Percentiles rank a stretch among this genome's conserved stretches.
phyloP scores from a whole-genome alignment of 352 stramenopile genomes.

The Globisporangium heterothallicum region DNA sequence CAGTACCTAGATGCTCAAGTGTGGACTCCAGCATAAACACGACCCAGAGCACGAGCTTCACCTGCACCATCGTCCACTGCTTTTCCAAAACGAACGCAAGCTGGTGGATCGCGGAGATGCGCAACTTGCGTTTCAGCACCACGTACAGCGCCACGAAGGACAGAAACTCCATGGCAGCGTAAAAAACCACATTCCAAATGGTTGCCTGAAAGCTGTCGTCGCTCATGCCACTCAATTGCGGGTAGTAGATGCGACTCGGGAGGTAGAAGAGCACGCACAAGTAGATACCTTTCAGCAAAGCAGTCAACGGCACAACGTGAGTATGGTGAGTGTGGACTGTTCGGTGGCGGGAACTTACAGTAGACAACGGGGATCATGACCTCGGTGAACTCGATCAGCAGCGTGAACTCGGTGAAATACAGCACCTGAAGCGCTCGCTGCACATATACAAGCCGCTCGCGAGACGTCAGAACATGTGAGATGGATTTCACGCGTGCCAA shows the following conservation, averaged over 20 bases:
- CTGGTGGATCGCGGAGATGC: constrained; percentile 21
- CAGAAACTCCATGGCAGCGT: constrained; percentile 27
- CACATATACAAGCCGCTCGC: background rate
- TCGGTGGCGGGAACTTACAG: background rate
- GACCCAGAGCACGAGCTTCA: constrained; percentile 19
- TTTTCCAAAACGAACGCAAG: constrained; percentile 26
- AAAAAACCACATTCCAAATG: constrained; percentile 28
- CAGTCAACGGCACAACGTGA: background rate
- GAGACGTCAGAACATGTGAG: no score
- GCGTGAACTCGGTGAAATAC: constrained; percentile 7
- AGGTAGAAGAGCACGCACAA: constrained; percentile 19
- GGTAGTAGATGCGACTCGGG: constrained; percentile 32
- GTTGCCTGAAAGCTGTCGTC: constrained; percentile 12
- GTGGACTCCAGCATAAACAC: constrained; percentile 17
- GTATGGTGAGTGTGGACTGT: background rate
- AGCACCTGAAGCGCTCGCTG: background rate
- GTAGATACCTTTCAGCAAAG: constrained; percentile 19
- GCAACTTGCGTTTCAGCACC: constrained; percentile 20
- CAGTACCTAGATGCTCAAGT: constrained; percentile 23
- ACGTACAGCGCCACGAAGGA: constrained; percentile 25
- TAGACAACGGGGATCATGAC: constrained; percentile 15
- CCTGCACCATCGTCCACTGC: constrained; percentile 20
- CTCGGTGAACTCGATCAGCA: constrained; percentile 16
- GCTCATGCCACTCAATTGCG: constrained; percentile 16
- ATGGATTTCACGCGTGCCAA: no score